Percentiles rank a stretch among this genome's conserved stretches.
phyloP scores from a whole-genome alignment of 495 filamentous ascomycete species.

The Saxophila tyrrhenica region DNA sequence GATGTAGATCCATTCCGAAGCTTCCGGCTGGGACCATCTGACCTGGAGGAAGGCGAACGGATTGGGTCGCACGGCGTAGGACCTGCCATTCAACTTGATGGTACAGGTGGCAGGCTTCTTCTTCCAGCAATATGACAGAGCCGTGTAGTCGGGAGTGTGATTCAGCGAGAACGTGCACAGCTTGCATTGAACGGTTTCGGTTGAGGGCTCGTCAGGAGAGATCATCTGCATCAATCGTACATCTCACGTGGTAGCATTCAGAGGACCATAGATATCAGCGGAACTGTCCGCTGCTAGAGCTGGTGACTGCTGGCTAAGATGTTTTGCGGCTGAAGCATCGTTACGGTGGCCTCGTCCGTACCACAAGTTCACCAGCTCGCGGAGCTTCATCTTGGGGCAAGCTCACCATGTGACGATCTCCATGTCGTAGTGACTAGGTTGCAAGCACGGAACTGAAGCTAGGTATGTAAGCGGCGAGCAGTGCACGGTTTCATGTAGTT shows the following conservation, averaged over 20 bases:
- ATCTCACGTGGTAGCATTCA: background rate
- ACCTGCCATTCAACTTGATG: background rate
- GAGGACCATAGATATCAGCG: background rate
- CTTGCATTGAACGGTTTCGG: background rate
- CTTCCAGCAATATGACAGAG: background rate
- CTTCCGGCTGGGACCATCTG: background rate
- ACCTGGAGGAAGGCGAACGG: background rate
- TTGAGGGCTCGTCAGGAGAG: background rate
- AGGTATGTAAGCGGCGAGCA: too few species aligned
- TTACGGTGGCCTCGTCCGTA: too few species aligned
- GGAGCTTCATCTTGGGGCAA: too few species aligned
- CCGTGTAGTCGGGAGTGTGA: background rate
- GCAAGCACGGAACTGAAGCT: too few species aligned
- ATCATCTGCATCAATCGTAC: background rate
- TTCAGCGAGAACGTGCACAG: background rate
- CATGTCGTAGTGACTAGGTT: too few species aligned
- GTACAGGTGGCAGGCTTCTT: background rate
- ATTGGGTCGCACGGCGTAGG: background rate
- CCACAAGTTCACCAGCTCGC: too few species aligned
- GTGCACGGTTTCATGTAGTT: too few species aligned
- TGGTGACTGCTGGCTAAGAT: too few species aligned
- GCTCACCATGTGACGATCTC: too few species aligned
- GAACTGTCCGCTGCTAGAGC: background rate
- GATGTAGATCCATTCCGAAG: background rate
- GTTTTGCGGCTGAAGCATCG: too few species aligned